Base-by-base conservation (phyloP, 176 grass and related monocot genomes). In the Pontederia paniculata region DNA sequence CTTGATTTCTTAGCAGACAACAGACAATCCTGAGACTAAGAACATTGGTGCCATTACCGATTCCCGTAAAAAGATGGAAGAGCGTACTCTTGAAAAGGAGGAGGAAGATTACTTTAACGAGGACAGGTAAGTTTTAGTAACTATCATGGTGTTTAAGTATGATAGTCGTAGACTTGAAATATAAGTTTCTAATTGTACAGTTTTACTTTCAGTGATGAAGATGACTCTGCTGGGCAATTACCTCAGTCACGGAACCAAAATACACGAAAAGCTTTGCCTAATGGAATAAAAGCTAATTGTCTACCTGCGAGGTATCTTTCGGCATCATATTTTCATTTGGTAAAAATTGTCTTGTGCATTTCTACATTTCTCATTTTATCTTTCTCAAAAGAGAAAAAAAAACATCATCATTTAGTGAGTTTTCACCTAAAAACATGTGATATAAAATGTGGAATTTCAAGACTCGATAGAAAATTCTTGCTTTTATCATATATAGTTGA, bases 41-140 rank as follows among this genome's bases (percentile, higher is more conserved):
- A 55, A 66, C 62, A 83, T 31, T 76, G 55, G 44, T 76, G 31
- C 54, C 76, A 53, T 48, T 60, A 69, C 48, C 61, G 76, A 70
- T 70, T 50, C 57, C 25, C 74, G 52, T 68, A 95, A 84, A 71
- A 84, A 73, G 69, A 21, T 52, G 56, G 76, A 85, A 13, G 75
- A 82, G 69, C 71, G 81, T 61, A 75, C 65, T 69, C 57, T 74
- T 66, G 70, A 75, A 52, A 89, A 85, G 21, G 70, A 81, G 65
- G 79, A 94, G 66, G 83, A 88, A 70, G 84, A 82, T 14, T 83
- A 82, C 68, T 83, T 85, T 52, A 80, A 74, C 19, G 81, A 81
- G 72, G 74, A 84, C 48, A 88, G 84, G 89, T 88, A 60, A 63
- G 52, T 73, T 23, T 43, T n/a, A 18, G 62, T 21, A 22, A 11